phyloP scores from a whole-genome alignment of 176 grass and related monocot species.

The Carex cristatella region DNA sequence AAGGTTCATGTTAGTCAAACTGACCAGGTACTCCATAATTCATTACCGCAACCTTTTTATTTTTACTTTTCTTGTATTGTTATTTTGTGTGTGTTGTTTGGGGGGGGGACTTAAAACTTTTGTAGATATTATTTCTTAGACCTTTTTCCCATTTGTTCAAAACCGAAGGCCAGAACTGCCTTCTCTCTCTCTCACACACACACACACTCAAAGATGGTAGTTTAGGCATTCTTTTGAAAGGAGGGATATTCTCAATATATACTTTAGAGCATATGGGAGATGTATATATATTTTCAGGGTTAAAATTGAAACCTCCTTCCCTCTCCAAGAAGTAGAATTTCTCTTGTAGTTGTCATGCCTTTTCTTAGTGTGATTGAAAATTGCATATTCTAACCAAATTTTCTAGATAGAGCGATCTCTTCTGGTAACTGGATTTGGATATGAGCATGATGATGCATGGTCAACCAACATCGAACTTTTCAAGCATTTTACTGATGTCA shows the following conservation, averaged over 20 bases:
- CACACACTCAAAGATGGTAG: not conserved
- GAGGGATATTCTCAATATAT: not conserved
- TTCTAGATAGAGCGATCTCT: constrained; percentile 91
- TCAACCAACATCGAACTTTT: constrained; percentile 85
- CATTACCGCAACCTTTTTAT: not conserved
- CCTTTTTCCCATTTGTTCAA: not conserved
- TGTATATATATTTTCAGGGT: not conserved
- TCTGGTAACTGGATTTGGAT: constrained; percentile 96
- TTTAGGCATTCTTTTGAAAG: not conserved
- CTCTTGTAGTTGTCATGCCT: not conserved
- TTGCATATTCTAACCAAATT: constrained; percentile 19
- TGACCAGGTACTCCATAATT: constrained; percentile 47
- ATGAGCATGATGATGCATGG: constrained; percentile 98
- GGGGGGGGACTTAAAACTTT: not conserved
- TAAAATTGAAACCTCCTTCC: not conserved
- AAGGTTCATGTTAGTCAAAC: constrained; percentile 90
- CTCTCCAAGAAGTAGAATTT: not conserved
- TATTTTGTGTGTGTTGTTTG: not conserved
- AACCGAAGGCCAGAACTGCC: not conserved
- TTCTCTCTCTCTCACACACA: not conserved
- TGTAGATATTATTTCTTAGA: not conserved
- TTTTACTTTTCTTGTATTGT: not conserved
- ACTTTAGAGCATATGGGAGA: not conserved
- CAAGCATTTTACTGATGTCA: constrained; percentile 96
- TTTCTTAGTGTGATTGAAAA: constrained; percentile 10